phyloP scores from a whole-genome alignment of 495 filamentous ascomycete genomes.

The Pseudevernia furfuracea region DNA sequence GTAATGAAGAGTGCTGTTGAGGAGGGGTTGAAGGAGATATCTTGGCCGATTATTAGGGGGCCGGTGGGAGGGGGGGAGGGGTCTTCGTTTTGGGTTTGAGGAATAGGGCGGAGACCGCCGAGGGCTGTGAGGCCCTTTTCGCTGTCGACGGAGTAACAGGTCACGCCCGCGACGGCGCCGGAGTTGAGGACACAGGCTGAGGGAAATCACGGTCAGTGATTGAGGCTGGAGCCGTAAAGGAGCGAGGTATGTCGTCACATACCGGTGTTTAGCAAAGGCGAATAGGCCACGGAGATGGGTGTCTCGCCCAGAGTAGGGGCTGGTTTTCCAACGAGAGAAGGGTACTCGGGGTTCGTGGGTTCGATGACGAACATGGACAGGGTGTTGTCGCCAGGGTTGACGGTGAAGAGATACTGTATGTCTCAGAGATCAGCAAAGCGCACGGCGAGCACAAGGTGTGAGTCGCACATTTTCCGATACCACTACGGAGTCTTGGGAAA shows the following conservation, averaged over 20 bases:
- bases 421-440: too few species aligned
- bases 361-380: conserved; percentile 29
- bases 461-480: too few species aligned
- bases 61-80: conserved; percentile 22
- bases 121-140: conserved; percentile 19
- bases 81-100: conserved; percentile 23
- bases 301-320: conserved; percentile 28
- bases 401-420: conserved; percentile 27
- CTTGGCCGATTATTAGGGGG: conserved; percentile 23
- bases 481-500: too few species aligned
- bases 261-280: conserved; percentile 16
- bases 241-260: not conserved
- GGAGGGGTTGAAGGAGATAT: conserved; percentile 32
- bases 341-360: conserved; percentile 24
- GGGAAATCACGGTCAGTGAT: not conserved
- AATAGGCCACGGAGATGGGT: conserved; percentile 31
- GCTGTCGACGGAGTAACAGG: conserved; percentile 28
- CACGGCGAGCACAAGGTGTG: too few species aligned
- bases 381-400: conserved; percentile 32
- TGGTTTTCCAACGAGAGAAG: conserved; percentile 25
- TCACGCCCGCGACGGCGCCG: conserved; percentile 24
- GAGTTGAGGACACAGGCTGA: conserved; percentile 29
- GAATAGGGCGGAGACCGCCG: conserved; percentile 24
- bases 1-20: conserved; percentile 27
- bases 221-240: not conserved